Conservation (phyloP, 2,329 filamentous ascomycete species). For the Apiospora arundinis region DNA sequence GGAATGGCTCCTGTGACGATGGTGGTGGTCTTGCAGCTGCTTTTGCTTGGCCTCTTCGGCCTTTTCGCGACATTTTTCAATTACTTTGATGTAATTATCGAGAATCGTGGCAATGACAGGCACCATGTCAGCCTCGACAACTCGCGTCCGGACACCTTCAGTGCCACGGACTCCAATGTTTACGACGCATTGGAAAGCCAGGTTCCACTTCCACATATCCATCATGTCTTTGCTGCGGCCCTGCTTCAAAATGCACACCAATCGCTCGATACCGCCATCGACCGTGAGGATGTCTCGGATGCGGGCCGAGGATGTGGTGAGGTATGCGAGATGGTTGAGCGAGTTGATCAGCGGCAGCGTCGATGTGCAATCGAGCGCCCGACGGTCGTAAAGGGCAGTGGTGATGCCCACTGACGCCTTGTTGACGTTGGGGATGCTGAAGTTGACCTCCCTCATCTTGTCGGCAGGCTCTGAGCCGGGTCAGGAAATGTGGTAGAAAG, state of each 20-base stretch:
- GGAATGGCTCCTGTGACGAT: slow-evolving; percentile 57
- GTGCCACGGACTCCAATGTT: slow-evolving; percentile 98
- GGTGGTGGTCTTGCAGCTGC: slow-evolving; percentile 60
- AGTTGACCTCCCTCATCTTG: slow-evolving; percentile 99
- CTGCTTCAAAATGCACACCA: slow-evolving; percentile 98
- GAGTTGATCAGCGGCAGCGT: slow-evolving; percentile 98
- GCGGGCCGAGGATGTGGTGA: slow-evolving; percentile 95
- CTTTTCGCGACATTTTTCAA: slow-evolving; percentile 89
- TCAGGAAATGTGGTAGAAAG: not conserved
- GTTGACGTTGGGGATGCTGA: slow-evolving; percentile 98
- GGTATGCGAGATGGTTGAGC: slow-evolving; percentile 96
- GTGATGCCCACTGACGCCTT: slow-evolving; percentile 99
- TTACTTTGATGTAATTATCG: slow-evolving; percentile 96
- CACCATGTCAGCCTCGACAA: slow-evolving; percentile 99
- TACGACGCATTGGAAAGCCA: slow-evolving; percentile 98
- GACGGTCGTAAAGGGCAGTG: slow-evolving; percentile 95
- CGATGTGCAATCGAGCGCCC: slow-evolving; percentile 97
- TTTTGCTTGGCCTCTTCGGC: slow-evolving; percentile 83
- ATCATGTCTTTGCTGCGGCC: slow-evolving; percentile 97
- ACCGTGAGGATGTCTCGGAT: slow-evolving; percentile 98
- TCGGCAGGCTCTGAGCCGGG: slow-evolving; percentile 25
- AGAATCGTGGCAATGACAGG: slow-evolving; percentile 98
- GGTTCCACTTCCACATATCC: slow-evolving; percentile 99
- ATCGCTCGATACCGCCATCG: slow-evolving; percentile 95
- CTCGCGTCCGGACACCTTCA: slow-evolving; percentile 89